Evolutionary conservation across 2,329 filamentous ascomycete genomes (phyloP).

Genomic region (Talaromyces amestolkiae): DNA sequence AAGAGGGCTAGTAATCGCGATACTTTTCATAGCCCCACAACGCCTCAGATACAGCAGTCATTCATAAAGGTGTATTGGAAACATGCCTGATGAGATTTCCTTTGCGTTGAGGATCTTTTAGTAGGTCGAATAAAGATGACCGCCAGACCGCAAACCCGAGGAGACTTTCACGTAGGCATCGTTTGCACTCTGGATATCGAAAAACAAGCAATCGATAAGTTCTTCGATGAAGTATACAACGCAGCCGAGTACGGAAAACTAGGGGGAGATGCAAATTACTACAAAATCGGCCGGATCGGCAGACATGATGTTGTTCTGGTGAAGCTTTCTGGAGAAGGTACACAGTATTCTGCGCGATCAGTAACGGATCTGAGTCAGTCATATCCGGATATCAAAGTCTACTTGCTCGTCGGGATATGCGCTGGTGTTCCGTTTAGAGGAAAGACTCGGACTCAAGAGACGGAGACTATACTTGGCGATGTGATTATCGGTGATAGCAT

Average conservation of each 20-base stretch:
- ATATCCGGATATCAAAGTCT: constrained; percentile 7
- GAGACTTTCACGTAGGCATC: constrained; percentile 12
- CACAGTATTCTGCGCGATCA: background rate
- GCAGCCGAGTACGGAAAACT: constrained; percentile 10
- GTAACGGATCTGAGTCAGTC: constrained; percentile 1
- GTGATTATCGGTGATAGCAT: constrained; percentile 28
- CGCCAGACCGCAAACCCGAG: background rate
- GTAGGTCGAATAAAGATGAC: background rate
- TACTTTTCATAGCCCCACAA: background rate
- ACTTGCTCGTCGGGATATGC: constrained; percentile 13
- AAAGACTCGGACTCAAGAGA: background rate
- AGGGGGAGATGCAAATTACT: constrained; percentile 3
- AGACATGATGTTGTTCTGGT: constrained; percentile 15
- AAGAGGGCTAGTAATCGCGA: too few species aligned
- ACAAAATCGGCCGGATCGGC: constrained; percentile 10
- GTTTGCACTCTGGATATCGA: constrained; percentile 12
- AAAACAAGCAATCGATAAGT: constrained; percentile 10
- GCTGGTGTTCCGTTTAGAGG: constrained; percentile 8
- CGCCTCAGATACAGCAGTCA: background rate
- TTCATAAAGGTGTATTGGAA: background rate
- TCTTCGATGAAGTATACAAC: constrained; percentile 11
- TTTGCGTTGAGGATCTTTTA: background rate
- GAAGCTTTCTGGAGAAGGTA: constrained; percentile 10
- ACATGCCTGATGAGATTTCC: background rate
- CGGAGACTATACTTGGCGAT: constrained; percentile 31